Conservation (phyloP, 208 protist species). For the Acanthamoeba castellanii region DNA sequence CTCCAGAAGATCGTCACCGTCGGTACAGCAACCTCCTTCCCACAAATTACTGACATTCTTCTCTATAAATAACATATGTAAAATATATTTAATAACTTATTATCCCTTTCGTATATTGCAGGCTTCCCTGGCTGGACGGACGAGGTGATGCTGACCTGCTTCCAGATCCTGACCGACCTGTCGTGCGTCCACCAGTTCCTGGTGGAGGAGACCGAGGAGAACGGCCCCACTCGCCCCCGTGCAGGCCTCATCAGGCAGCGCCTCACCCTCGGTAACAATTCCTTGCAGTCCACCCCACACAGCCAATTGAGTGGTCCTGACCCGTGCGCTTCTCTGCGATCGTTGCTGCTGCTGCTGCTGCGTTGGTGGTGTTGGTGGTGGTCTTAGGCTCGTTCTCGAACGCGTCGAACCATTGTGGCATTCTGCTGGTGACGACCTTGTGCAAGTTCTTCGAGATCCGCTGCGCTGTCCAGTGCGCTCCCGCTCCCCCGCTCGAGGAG, state of each 20-base stretch:
- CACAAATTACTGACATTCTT: too few relatives aligned
- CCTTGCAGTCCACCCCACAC: background rate
- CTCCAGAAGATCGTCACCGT: constrained; percentile 58
- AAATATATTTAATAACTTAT: too few relatives aligned
- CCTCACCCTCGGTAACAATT: background rate
- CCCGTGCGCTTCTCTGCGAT: background rate
- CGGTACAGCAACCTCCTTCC: background rate
- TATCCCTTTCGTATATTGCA: too few relatives aligned
- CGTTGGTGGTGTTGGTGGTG: background rate
- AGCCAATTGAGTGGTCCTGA: background rate
- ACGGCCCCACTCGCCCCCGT: background rate
- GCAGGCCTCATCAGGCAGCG: background rate
- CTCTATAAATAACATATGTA: too few relatives aligned
- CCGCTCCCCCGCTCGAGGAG: background rate
- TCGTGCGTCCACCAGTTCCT: constrained; percentile 67
- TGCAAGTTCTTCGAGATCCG: constrained; percentile 71
- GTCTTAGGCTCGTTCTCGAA: constrained; percentile 59
- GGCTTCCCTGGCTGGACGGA: constrained; percentile 38
- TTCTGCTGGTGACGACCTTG: constrained; percentile 58
- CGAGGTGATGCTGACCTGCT: constrained; percentile 44
- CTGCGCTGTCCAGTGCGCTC: constrained; percentile 1
- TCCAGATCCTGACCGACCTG: constrained; percentile 47
- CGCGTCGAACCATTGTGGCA: constrained; percentile 34
- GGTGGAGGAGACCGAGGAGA: constrained; percentile 2
- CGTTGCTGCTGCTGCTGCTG: too few relatives aligned